These are phyloP conservation scores for Hanseniaspora hatyaiensis DNA, from an alignment of 805 yeast species.

Conservation along the genomic window DNA sequence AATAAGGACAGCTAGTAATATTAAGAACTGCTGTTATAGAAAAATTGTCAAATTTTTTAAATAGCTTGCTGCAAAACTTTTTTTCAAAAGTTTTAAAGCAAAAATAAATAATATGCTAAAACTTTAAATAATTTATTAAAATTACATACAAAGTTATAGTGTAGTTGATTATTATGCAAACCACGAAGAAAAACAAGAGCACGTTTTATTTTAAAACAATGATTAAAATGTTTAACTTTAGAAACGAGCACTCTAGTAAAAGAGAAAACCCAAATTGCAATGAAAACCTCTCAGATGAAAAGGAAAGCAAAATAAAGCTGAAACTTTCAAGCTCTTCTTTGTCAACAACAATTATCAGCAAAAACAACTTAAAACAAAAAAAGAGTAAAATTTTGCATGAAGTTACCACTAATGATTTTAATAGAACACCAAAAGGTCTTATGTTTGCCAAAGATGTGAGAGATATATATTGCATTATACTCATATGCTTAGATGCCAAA, in stretches of 20 bases:
- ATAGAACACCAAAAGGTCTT: slow-evolving; percentile 42
- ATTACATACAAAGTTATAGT: no score
- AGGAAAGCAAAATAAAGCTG: no score
- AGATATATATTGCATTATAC: slow-evolving; percentile 46
- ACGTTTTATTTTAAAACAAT: no score
- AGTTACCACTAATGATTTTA: slow-evolving; percentile 35
- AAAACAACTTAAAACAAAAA: not conserved
- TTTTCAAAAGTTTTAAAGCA: no score
- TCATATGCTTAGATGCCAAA: slow-evolving; percentile 34
- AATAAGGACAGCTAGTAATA: no score
- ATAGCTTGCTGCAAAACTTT: no score
- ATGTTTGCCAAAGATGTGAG: slow-evolving; percentile 47
- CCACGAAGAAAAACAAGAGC: no score
- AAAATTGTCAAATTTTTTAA: no score
- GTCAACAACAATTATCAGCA: not conserved
- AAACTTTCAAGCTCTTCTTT: not conserved
- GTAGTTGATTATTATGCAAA: no score
- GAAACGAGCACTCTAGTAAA: not conserved
- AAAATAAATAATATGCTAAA: no score
- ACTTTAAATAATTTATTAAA: no score
- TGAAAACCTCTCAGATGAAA: not conserved
- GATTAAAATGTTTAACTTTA: not conserved
- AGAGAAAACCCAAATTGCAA: not conserved
- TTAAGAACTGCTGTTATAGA: no score
- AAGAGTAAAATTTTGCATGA: slow-evolving; percentile 31